Percentiles rank a stretch among this genome's conserved stretches.
Evolutionary conservation across 2,329 filamentous ascomycete genomes (phyloP).

Genomic region (Stemphylium beticola): DNA sequence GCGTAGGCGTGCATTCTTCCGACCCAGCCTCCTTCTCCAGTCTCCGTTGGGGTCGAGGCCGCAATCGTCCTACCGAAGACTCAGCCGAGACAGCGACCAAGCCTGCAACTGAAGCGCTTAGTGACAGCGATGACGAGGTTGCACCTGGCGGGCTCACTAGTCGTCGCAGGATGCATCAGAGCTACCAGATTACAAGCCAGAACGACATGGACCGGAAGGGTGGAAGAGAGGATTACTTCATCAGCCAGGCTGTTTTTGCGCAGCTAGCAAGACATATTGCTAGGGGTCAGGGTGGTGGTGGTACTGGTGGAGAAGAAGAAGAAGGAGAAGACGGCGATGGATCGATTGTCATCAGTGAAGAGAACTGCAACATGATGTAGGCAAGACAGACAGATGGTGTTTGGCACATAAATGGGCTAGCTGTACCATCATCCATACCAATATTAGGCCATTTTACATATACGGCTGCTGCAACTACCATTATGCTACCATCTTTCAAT

Average conservation of each 20-base stretch:
- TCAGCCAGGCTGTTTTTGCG: conserved; percentile 55
- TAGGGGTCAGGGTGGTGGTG: conserved; percentile 24
- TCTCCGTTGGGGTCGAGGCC: conserved; percentile 38
- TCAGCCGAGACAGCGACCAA: background rate
- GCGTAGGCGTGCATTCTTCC: conserved; percentile 62
- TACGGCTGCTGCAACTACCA: background rate
- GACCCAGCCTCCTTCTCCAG: conserved; percentile 53
- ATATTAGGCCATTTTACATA: background rate
- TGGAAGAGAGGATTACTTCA: conserved; percentile 63
- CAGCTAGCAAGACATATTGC: conserved; percentile 45
- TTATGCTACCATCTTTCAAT: background rate
- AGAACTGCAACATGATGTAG: conserved; percentile 41
- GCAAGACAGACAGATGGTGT: background rate
- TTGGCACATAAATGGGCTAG: background rate
- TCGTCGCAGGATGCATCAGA: conserved; percentile 64
- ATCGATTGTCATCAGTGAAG: conserved; percentile 39
- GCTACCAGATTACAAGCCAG: conserved; percentile 66
- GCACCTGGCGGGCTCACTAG: conserved; percentile 58
- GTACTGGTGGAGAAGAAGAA: conserved; percentile 20
- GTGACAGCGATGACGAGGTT: conserved; percentile 47
- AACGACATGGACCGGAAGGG: conserved; percentile 67
- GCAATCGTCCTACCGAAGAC: conserved; percentile 5
- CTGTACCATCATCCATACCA: background rate
- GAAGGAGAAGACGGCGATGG: conserved; percentile 32
- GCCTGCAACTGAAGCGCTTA: conserved; percentile 15